Evolutionary conservation across 345 rosid genomes (phyloP).

Genomic region (Psidium guajava): DNA sequence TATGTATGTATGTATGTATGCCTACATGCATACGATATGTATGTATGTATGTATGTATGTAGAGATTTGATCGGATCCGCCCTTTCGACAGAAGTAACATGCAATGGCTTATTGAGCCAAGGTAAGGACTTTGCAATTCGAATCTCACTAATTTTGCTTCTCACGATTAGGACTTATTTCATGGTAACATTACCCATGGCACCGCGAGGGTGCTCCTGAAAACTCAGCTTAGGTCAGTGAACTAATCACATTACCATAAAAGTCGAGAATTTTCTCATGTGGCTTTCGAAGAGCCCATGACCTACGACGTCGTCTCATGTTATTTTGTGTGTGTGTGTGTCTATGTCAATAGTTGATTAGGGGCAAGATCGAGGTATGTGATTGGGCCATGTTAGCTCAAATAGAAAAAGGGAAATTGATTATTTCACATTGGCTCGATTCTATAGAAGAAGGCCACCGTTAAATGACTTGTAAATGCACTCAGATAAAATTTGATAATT

Average conservation of each 20-base stretch:
- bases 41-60: neutral
- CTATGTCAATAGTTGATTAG: neutral
- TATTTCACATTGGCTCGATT: neutral
- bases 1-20: neutral
- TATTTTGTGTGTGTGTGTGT: no score
- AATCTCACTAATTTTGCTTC: neutral
- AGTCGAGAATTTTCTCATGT: neutral
- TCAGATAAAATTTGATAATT: no score
- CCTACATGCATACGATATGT: no score
- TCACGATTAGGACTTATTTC: neutral
- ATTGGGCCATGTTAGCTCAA: neutral
- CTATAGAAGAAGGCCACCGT: neutral
- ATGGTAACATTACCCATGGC: neutral
- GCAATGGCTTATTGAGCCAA: neutral
- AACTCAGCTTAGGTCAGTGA: neutral
- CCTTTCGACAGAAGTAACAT: neutral
- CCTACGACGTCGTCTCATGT: fast-evolving
- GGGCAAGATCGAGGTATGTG: neutral
- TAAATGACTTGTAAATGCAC: neutral
- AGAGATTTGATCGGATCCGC: neutral
- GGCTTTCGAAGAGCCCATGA: neutral
- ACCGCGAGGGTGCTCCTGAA: neutral
- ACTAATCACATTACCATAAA: neutral
- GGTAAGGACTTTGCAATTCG: neutral
- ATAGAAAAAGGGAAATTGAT: neutral